These are phyloP conservation scores for Cruciata laevipes DNA, from an alignment of 257 asterid species.

Conservation along the genomic window DNA sequence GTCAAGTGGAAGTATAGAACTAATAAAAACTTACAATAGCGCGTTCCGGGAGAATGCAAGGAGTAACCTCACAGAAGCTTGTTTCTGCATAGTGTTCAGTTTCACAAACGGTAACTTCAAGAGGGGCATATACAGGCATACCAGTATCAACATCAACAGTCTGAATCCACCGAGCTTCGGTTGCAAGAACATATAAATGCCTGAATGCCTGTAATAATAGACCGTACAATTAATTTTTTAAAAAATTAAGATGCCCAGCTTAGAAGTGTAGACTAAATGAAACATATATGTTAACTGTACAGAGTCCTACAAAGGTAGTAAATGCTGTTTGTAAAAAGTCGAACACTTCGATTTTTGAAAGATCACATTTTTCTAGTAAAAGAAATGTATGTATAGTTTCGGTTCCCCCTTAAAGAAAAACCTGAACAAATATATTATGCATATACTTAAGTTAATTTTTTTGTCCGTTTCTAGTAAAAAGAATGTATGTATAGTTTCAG, in stretches of 20 bases:
- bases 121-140: conserved; percentile 90
- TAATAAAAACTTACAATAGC: conserved; percentile 54
- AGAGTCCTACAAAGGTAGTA: not conserved
- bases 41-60: conserved; percentile 97
- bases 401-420: too few species aligned
- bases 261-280: not conserved
- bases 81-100: conserved; percentile 79
- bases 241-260: not conserved
- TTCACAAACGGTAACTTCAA: conserved; percentile 76
- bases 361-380: too few species aligned
- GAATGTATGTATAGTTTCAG: too few species aligned
- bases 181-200: conserved; percentile 94
- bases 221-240: not conserved
- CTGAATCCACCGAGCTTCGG: conserved; percentile 98
- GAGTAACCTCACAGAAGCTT: conserved; percentile 90
- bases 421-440: too few species aligned
- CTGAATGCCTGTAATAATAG: conserved; percentile 70
- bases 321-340: not conserved
- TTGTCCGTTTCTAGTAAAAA: too few species aligned
- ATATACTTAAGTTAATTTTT: too few species aligned
- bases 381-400: too few species aligned
- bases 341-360: not conserved
- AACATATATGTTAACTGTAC: not conserved
- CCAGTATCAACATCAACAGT: conserved; percentile 94
- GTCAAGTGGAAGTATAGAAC: conserved; percentile 4